phyloP scores from a whole-genome alignment of 2,329 filamentous ascomycete genomes.

The Trichoderma sp. region DNA sequence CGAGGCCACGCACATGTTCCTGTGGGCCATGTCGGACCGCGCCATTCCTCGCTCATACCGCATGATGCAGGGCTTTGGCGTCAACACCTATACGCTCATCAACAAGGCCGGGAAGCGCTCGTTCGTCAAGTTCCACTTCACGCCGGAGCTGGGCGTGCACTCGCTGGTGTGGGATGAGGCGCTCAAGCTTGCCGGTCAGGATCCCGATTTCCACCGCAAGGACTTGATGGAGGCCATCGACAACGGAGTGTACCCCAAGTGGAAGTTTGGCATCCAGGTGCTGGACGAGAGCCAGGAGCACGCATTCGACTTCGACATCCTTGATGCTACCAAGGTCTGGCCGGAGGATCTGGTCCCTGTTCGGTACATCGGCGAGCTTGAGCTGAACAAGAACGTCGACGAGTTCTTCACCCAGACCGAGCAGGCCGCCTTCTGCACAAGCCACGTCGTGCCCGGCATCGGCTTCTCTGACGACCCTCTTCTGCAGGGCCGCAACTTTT shows the following conservation, averaged over 20 bases:
- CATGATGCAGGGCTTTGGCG: conserved; percentile 86
- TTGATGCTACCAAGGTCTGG: conserved; percentile 86
- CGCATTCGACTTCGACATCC: conserved; percentile 81
- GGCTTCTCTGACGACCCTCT: conserved; percentile 75
- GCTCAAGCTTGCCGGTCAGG: conserved; percentile 71
- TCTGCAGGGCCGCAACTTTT: conserved; percentile 73
- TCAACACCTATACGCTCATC: conserved; percentile 73
- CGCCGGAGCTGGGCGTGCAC: conserved; percentile 73
- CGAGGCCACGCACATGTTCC: conserved; percentile 76
- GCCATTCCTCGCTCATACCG: conserved; percentile 73
- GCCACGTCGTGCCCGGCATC: conserved; percentile 76
- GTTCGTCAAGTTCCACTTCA: conserved; percentile 80
- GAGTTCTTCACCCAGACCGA: conserved; percentile 84
- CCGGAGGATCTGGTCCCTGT: conserved; percentile 76
- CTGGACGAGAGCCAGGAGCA: conserved; percentile 71
- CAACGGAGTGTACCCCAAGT: conserved; percentile 69
- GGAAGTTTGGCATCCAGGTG: conserved; percentile 81
- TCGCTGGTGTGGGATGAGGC: conserved; percentile 80
- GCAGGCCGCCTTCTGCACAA: conserved; percentile 80
- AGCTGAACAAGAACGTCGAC: conserved; percentile 77
- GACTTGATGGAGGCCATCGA: conserved; percentile 76
- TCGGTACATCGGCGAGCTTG: conserved; percentile 75
- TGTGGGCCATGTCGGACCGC: conserved; percentile 78
- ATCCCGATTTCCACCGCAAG: conserved; percentile 81
- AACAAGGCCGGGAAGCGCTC: conserved; percentile 69